Evolutionary conservation across 805 yeast species (phyloP), one percentile per base, ranked within the genome.

Genomic region (Jamesozyma rosinii): DNA sequence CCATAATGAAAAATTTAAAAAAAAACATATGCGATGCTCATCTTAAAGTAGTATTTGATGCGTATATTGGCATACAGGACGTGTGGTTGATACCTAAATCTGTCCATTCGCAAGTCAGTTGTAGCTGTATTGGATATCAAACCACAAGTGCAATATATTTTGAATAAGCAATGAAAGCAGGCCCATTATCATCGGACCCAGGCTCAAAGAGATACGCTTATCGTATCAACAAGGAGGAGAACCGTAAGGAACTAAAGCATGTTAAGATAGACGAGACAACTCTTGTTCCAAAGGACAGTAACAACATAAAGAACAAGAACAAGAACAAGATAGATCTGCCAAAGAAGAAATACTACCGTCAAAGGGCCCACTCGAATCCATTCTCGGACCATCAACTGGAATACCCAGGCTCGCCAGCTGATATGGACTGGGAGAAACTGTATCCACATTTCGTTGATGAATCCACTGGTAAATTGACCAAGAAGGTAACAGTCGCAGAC

Each of bases 331-430:
- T 64, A 17, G 79, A 80, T 45, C 68, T 88, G 40, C 97, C 96
- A 40, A 75, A 79, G 57, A 83, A 92, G 62, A 75, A 92, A 54
- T 92, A 75, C 59, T 92, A 92, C 63, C 76, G 98, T 61, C 98
- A 92, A 66, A 71, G 98, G 65, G 98, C 98, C 1, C 98, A 92
- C 60, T 88, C 97, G 2, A 92, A 92, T 59, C 97, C 97, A 19
- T 92, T 92, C 57, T 84, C 95, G 17, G 98, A 92, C 65, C 98
- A 92, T 63, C 77, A 81, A 54, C 70, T 92, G 37, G 95, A 86
- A 47, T 92, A 92, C 54, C 97, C 98, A 18, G 61, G 65, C 35
- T 71, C 76, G 18, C 98, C 98, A 4, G 76, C 71, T 32, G 74
- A 70, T 21, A 90, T 92, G 97, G 79, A 88, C 60, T 92, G 98